Conservation (phyloP, 2,329 filamentous ascomycete genomes). For the Eutypella sp. region DNA sequence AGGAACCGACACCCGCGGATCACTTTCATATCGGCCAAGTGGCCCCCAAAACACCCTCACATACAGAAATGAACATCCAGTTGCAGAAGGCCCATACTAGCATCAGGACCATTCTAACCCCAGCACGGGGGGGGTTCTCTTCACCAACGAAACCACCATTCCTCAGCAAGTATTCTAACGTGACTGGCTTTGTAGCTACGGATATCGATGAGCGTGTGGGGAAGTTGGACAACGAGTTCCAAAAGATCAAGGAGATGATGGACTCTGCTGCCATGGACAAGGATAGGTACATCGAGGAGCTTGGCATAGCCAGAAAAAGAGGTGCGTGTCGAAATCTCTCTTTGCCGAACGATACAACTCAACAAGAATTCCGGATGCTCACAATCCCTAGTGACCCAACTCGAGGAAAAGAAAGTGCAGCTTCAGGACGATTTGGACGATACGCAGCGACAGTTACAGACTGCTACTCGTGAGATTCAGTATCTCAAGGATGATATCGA, state of each 20-base stretch:
- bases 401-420: constrained; percentile 34
- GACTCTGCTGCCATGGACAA: constrained; percentile 63
- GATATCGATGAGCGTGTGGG: constrained; percentile 75
- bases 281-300: constrained; percentile 65
- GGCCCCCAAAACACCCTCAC: constrained; percentile 29
- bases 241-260: constrained; percentile 67
- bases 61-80: constrained; percentile 17
- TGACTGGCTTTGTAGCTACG: constrained; percentile 61
- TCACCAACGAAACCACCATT: constrained; percentile 47
- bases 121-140: constrained; percentile 30
- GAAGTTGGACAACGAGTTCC: constrained; percentile 70
- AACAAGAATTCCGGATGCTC: constrained; percentile 1
- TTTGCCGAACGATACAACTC: too few relatives aligned
- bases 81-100: constrained; percentile 22
- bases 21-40: constrained; percentile 14
- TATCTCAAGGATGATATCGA: constrained; percentile 36
- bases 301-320: constrained; percentile 69
- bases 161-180: constrained; percentile 71
- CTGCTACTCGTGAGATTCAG: constrained; percentile 51
- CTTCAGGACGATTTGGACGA: constrained; percentile 65
- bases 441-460: constrained; percentile 56
- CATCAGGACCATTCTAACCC: constrained; percentile 29
- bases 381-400: not conserved
- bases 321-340: constrained; percentile 45
- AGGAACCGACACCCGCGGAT: constrained; percentile 3